Evolutionary conservation across 23 red algal genomes (phyloP).

Genomic region (Gracilaria gracilis): DNA sequence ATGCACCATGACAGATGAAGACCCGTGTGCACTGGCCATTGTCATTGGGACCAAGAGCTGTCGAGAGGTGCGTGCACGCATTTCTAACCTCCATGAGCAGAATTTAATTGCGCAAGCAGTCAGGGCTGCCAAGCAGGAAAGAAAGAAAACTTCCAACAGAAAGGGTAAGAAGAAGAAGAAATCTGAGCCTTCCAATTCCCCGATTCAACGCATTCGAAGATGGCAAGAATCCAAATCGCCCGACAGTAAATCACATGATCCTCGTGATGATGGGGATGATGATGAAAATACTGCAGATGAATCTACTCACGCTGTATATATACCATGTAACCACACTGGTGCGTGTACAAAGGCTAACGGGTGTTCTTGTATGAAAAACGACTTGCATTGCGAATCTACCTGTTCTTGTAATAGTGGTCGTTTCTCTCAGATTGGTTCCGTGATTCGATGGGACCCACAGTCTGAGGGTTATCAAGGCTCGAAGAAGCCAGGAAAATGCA

Average conservation of each 20-base stretch:
- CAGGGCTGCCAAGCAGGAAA: slow-evolving; percentile 30
- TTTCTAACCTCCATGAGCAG: slow-evolving; percentile 19
- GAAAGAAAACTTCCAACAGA: slow-evolving; percentile 4
- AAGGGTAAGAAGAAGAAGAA: not conserved
- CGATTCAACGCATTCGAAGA: not conserved
- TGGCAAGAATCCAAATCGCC: not conserved
- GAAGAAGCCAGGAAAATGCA: slow-evolving; percentile 15
- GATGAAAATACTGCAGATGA: not conserved
- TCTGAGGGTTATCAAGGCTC: slow-evolving; percentile 20
- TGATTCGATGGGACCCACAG: slow-evolving; percentile 41
- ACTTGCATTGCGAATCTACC: slow-evolving; percentile 46
- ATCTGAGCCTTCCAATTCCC: not conserved
- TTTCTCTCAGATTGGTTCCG: slow-evolving; percentile 9
- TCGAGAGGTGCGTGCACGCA: slow-evolving; percentile 44
- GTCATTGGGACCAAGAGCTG: slow-evolving; percentile 61
- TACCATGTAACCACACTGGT: slow-evolving; percentile 60
- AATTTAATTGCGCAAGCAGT: slow-evolving; percentile 6
- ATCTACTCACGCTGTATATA: not conserved
- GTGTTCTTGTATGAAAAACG: slow-evolving; percentile 46
- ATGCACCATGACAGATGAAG: slow-evolving; percentile 5
- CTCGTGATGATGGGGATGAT: not conserved
- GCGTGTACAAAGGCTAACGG: slow-evolving; percentile 42
- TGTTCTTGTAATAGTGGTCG: slow-evolving; percentile 64
- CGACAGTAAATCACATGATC: not conserved
- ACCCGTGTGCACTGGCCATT: slow-evolving; percentile 58